Base-by-base conservation (phyloP, 805 yeast genomes). In the Henningerozyma blattae region DNA sequence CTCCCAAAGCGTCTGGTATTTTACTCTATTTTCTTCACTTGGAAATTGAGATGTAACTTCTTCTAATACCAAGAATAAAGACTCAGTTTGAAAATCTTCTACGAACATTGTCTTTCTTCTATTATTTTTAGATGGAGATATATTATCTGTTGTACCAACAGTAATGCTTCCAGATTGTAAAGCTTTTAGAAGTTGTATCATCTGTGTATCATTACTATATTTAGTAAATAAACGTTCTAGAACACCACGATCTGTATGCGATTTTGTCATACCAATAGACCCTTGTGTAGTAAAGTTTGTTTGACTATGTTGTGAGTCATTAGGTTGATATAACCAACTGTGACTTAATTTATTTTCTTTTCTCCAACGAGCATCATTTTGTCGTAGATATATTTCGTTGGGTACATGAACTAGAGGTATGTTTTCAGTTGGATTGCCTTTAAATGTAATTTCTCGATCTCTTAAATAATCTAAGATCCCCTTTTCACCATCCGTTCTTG, bases 401-500 rank as follows among this genome's bases (percentile, higher is more conserved):
- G 51, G 57, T 5, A 51, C 48, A 38, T 41, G 47, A 27, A 45
- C 40, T 28, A 48, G 41, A 18, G 55, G 50, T 33, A 43, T 26
- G 35, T 64, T 40, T 44, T 56, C 32, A 48, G 54, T 36, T 56
- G 67, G 25, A 43, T 53, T 43, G 52, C 65, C 33, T 42, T 45
- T 46, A 42, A 59, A 14, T 47, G 47, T 36, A 47, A 40, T 32
- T 18, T 50, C 50, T 34, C 50, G 38, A 30, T 58, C 58, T 18
- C 55, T 47, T 16, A 63, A 34, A 29, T 47, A 43, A 30, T 61
- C 67, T 18, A 56, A 47, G 1, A 56, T 50, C 15, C 65, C 64
- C 15, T 52, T 44, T 32, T 64, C 65, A 1, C 77, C 78, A 43
- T 75, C 80, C 19, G 60, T 59, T 17, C 81, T 48, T 33, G 61